Evolutionary conservation across 2,329 filamentous ascomycete species (phyloP), one percentile per base, ranked within the genome.

Genomic region (Nothomitra cinnamomea): DNA sequence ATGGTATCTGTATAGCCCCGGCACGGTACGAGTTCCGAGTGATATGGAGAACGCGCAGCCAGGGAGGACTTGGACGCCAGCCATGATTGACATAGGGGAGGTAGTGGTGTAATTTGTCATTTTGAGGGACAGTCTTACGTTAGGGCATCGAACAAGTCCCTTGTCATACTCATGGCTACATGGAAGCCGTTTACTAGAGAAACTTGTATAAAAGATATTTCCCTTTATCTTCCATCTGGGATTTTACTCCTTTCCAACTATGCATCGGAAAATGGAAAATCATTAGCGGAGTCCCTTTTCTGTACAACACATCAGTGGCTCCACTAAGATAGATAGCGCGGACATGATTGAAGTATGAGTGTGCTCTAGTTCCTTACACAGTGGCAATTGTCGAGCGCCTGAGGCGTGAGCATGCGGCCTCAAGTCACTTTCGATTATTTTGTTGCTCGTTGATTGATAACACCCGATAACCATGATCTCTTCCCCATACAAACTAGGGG

Each of bases 1-100:
- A 4, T 98, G 92, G 92, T 98, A 98, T 68, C 73, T 98, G 53
- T 98, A 98, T 72, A 89, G 82, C 66, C 90, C 92, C 1, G 64
- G 77, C 35, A 65, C 72, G 22, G 67, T 71, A 5, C 69, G 70
- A 32, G 63, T 77, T 53, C 76, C 77, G 24, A 77, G 72, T 58
- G 72, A 73, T 57, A 71, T 64, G 57, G 65, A 67, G 55, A 66
- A 64, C 38, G 62, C 64, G 8, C 61, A 61, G 62, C 21, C 65
- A 49, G 60, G 61, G 25, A 67, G 61, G 55, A 62, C 62, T 24
- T 80, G 75, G 72, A 72, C 69, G 61, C 71, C 75, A n/a, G 72
- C 75, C 55, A 68, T 76, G 64, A 67, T 80, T 53, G 77, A 80
- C 64, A 66, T 71, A 51, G 77, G 77, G 13, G 77, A 80, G 64